Conservation (phyloP, 176 grass and related monocot species). For the Triticum urartu region DNA sequence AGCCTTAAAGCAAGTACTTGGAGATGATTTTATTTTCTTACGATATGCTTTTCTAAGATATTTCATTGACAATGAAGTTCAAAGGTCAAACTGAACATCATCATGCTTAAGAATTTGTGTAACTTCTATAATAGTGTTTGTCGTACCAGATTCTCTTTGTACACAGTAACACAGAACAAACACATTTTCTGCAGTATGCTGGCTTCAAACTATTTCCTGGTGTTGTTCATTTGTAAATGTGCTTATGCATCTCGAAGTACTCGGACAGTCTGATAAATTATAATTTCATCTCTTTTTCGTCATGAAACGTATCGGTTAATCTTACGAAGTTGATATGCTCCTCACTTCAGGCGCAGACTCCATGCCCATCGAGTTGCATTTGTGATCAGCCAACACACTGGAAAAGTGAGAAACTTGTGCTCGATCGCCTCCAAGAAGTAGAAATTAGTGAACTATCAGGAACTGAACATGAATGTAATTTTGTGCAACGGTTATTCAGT, state of each 20-base stretch:
- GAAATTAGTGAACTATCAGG: not conserved
- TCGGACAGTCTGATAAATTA: not conserved
- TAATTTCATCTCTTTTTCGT: not conserved
- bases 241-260: not conserved
- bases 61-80: not conserved
- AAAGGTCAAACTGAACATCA: not conserved
- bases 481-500: constrained; percentile 12
- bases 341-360: not conserved
- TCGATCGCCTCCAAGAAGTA: constrained; percentile 13
- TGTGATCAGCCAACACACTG: constrained; percentile 13
- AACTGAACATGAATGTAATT: constrained; percentile 10
- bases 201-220: not conserved
- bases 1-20: not conserved
- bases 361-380: not conserved
- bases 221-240: not conserved
- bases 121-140: not conserved
- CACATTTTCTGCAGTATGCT: not conserved
- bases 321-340: not conserved
- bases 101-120: not conserved
- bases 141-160: not conserved
- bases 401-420: constrained; percentile 2
- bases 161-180: not conserved
- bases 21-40: not conserved
- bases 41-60: not conserved
- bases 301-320: not conserved